A percentile compares a stretch with the other conserved stretches of the same genome.
Evolutionary conservation across 179 eudicot species (phyloP).

Genomic region (Beta macrorhiza): DNA sequence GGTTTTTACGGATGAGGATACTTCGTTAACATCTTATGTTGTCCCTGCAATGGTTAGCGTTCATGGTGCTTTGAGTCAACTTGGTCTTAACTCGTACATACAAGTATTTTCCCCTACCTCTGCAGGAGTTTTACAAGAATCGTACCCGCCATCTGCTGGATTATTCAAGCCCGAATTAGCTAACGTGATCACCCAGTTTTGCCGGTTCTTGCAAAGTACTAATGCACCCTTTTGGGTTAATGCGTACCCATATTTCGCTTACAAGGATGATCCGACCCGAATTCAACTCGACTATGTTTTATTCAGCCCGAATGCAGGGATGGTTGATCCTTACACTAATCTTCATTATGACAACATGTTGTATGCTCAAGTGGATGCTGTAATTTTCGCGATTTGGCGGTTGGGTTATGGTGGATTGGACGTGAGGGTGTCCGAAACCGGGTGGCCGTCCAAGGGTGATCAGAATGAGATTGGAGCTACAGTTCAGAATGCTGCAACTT

Average conservation of each 20-base stretch:
- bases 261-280: conserved; percentile 53
- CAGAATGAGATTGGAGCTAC: conserved; percentile 60
- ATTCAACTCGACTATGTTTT: conserved; percentile 64
- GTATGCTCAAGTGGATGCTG: conserved; percentile 84
- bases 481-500: conserved; percentile 56
- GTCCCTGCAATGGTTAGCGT: conserved; percentile 78
- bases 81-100: conserved; percentile 50
- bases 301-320: conserved; percentile 60
- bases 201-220: conserved; percentile 51
- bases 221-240: conserved; percentile 80
- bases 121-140: conserved; percentile 50
- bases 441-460: conserved; percentile 88
- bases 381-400: conserved; percentile 49
- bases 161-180: conserved; percentile 46
- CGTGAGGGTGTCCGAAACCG: conserved; percentile 83
- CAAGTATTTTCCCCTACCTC: conserved; percentile 71
- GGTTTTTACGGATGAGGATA: conserved; percentile 64
- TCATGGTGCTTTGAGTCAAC: conserved; percentile 46
- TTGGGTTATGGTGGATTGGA: conserved; percentile 62
- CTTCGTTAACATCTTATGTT: conserved; percentile 42
- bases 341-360: conserved; percentile 84
- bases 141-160: conserved; percentile 84
- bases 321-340: conserved; percentile 60
- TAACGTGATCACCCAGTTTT: conserved; percentile 46
- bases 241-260: conserved; percentile 91